Evolutionary conservation across 805 yeast species (phyloP).

Genomic region (Middelhovenomyces tepae): DNA sequence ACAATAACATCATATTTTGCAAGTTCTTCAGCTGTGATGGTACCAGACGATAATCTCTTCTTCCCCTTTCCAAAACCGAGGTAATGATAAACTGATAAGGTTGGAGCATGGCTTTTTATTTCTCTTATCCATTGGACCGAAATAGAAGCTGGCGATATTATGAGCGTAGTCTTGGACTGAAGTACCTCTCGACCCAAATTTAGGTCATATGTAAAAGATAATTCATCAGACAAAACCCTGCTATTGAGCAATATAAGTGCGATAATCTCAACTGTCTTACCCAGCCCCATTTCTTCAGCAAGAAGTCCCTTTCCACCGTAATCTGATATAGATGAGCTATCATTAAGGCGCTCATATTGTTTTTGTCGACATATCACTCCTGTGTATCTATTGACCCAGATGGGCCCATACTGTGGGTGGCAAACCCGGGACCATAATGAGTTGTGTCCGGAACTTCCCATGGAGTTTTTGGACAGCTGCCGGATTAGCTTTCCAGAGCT

Average conservation of each 20-base stretch:
- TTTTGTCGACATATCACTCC: too few relatives aligned
- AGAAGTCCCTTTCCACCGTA: slow-evolving; percentile 53
- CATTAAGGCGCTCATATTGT: slow-evolving; percentile 1
- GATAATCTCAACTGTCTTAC: slow-evolving; percentile 83
- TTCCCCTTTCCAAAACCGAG: slow-evolving; percentile 42
- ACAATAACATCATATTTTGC: slow-evolving; percentile 66
- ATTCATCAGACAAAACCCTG: background rate
- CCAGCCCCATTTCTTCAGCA: slow-evolving; percentile 96
- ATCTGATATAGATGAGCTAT: too few relatives aligned
- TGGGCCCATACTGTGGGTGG: too few relatives aligned
- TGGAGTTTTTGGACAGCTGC: too few relatives aligned
- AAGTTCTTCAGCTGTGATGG: slow-evolving; percentile 42
- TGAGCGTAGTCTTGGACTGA: slow-evolving; percentile 61
- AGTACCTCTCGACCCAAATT: slow-evolving; percentile 38
- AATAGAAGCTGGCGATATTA: slow-evolving; percentile 81
- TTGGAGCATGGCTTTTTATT: slow-evolving; percentile 49
- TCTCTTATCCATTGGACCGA: slow-evolving; percentile 82
- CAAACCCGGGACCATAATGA: too few relatives aligned
- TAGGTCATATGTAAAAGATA: slow-evolving; percentile 29
- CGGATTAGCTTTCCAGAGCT: too few relatives aligned
- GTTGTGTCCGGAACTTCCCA: too few relatives aligned
- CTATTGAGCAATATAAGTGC: slow-evolving; percentile 51
- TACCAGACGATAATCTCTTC: slow-evolving; percentile 23
- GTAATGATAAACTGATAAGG: slow-evolving; percentile 54
- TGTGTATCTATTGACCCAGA: slow-evolving; percentile 8